Evolutionary conservation across 495 filamentous ascomycete species (phyloP).

Genomic region (Apodospora peruviana): DNA sequence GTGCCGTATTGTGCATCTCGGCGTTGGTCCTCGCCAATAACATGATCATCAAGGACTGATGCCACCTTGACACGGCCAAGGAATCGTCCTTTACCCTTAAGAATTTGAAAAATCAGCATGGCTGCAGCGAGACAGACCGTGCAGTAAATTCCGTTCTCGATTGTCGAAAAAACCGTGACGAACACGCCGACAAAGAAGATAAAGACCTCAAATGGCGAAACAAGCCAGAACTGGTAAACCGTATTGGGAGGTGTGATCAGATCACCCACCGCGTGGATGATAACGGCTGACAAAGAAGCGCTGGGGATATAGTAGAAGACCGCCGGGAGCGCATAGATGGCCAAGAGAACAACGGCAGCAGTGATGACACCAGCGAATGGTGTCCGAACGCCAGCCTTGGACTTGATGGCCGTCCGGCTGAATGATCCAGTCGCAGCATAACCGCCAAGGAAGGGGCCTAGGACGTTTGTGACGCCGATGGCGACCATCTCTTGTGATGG

Average conservation of each 20-base stretch:
- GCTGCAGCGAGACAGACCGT: conserved; percentile 71
- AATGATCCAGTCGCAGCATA: conserved; percentile 97
- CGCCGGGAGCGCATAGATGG: conserved; percentile 85
- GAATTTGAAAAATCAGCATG: conserved; percentile 77
- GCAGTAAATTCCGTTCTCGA: conserved; percentile 90
- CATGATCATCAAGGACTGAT: conserved; percentile 79
- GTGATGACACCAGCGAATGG: conserved; percentile 92
- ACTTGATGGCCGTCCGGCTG: conserved; percentile 95
- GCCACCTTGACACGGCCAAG: conserved; percentile 84
- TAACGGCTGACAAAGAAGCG: conserved; percentile 82
- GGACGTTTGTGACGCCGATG: conserved; percentile 86
- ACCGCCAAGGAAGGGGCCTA: conserved; percentile 89
- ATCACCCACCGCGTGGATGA: conserved; percentile 96
- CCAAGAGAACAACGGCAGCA: conserved; percentile 80
- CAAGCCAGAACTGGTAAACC: conserved; percentile 92
- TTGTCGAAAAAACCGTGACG: conserved; percentile 80
- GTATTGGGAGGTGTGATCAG: conserved; percentile 91
- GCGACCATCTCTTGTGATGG: conserved; percentile 96
- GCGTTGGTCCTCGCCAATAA: conserved; percentile 54
- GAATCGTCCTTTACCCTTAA: conserved; percentile 82
- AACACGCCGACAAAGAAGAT: conserved; percentile 95
- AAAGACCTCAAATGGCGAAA: conserved; percentile 81
- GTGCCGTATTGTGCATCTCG: conserved; percentile 43
- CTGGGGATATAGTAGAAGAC: conserved; percentile 95
- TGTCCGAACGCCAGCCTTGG: conserved; percentile 91